Evolutionary conservation across 1,284 basidiomycete genomes (phyloP), one percentile per base, ranked within the genome.

Genomic region (Naganishia sp.): DNA sequence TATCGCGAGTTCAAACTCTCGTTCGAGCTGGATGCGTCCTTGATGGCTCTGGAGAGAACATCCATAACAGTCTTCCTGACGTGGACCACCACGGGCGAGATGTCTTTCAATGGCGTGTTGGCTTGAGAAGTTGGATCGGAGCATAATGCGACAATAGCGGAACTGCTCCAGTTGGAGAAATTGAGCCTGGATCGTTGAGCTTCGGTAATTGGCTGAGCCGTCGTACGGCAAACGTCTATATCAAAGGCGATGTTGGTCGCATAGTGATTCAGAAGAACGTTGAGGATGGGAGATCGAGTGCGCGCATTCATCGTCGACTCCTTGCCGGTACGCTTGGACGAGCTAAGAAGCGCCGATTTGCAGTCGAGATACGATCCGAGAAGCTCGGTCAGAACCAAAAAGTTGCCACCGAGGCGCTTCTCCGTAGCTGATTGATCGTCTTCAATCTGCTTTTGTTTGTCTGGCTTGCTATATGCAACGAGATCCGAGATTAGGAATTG

Each of bases 11-110:
- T 90, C 52, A 88, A 81, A 72, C 92, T 90, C 1, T 84, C 80
- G 1, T 85, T 77, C 10, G 71, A 56, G 0, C 67, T 67, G 0
- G 86, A 82, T 0, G 86, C 82, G 57, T 99, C 96, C 76, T 92
- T 94, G 80, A 98, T 86, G 5, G 90, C 86, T 68, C 89, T 89
- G 71, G 87, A 89, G 68, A 99, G 84, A 0, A 89, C 88, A 72
- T 99, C 95, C 33, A 99, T 83, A 0, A 98, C 88, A 64, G 89
- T 87, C 77, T 93, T 95, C 68, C 96, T 89, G 21, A 94, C 88
- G 6, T 86, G 85, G n/a, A 90, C 83, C 18, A 98, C 82, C 63
- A 94, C 91, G 16, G 86, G 75, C 0, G 89, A 84, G 1, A 90
- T 82, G 33, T 93, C 91, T 76, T 93, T 93, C 64, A 84, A 75